A percentile compares a stretch with the other conserved stretches of the same genome.
Conservation (phyloP, 2,329 filamentous ascomycete species). For the Alternaria incomplexa region DNA sequence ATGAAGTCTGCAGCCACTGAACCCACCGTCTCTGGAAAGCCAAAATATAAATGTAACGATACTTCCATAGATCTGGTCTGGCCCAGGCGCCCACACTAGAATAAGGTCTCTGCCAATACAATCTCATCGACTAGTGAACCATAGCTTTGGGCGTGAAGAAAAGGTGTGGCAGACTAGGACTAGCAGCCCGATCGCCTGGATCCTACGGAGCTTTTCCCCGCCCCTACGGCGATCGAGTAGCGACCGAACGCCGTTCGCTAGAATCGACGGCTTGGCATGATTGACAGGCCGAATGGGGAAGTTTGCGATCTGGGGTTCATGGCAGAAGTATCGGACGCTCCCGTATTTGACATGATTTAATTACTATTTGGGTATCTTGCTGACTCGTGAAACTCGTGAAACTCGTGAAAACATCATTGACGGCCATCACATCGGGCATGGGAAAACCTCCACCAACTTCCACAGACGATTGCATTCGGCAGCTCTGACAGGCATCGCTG, state of each 20-base stretch:
- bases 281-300: neutral
- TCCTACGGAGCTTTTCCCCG: neutral
- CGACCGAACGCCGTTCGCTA: conserved; percentile 2
- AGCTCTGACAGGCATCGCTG: neutral
- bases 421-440: neutral
- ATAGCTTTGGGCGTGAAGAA: neutral
- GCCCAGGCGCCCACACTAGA: neutral
- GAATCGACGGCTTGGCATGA: conserved; percentile 1
- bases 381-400: neutral
- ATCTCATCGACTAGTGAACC: neutral
- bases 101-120: neutral
- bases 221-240: neutral
- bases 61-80: neutral
- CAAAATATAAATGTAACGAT: neutral
- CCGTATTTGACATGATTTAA: neutral
- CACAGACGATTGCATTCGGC: neutral
- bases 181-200: neutral
- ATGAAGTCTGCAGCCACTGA: neutral
- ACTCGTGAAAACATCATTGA: neutral
- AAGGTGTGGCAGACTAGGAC: neutral
- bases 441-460: neutral
- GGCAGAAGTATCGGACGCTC: neutral
- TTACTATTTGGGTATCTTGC: conserved; percentile 1
- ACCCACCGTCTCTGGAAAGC: neutral
- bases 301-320: neutral